Evolutionary conservation across 1,139 yeast species (phyloP).

Genomic region (Candida tetrigidarum): DNA sequence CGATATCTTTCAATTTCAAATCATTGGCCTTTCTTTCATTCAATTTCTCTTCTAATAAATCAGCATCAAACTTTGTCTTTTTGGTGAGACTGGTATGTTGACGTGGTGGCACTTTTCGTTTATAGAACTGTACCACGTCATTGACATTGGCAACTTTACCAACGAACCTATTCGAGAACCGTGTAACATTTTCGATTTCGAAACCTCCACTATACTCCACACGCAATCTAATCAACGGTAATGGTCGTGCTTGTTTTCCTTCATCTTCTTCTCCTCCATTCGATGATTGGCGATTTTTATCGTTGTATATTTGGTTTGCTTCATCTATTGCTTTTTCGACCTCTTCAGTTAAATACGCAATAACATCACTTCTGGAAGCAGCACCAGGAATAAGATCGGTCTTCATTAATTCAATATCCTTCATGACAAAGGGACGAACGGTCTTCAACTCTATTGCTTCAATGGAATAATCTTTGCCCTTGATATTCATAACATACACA

Average conservation of each 20-base stretch:
- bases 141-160: slow-evolving; percentile 90
- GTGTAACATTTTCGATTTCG: slow-evolving; percentile 87
- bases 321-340: slow-evolving; percentile 69
- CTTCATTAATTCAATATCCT: slow-evolving; percentile 58
- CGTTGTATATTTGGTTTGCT: slow-evolving; percentile 59
- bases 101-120: slow-evolving; percentile 35
- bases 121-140: slow-evolving; percentile 77
- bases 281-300: slow-evolving; percentile 27
- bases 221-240: slow-evolving; percentile 80
- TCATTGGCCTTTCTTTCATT: slow-evolving; percentile 22
- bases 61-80: slow-evolving; percentile 28
- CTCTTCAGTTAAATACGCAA: slow-evolving; percentile 59
- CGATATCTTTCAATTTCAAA: slow-evolving; percentile 26
- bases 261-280: no score
- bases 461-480: slow-evolving; percentile 60
- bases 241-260: slow-evolving; percentile 44
- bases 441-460: slow-evolving; percentile 71
- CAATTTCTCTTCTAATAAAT: slow-evolving; percentile 24
- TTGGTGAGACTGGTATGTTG: slow-evolving; percentile 15
- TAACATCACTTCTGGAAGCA: slow-evolving; percentile 64
- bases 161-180: slow-evolving; percentile 89
- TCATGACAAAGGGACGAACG: slow-evolving; percentile 83
- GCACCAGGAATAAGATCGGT: slow-evolving; percentile 66
- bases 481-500: slow-evolving; percentile 70
- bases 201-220: slow-evolving; percentile 92